phyloP scores from a whole-genome alignment of 108 stramenopile genomes.

The Cyclotella baltica region DNA sequence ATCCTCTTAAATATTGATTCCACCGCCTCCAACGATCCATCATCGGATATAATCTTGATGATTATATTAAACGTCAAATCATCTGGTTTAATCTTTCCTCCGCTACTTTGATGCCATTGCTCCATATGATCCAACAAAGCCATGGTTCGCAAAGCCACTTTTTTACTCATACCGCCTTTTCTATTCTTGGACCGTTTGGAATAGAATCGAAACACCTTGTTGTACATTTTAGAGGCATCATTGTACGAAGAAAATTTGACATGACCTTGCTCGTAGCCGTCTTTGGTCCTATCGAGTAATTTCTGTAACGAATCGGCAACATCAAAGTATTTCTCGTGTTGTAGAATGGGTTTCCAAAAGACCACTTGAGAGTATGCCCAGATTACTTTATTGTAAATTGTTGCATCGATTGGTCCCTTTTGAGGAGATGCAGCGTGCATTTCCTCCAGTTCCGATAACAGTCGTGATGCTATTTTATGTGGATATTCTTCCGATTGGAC shows the following conservation, averaged over 20 bases:
- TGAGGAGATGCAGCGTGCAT: slow-evolving; percentile 11
- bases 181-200: slow-evolving; percentile 28
- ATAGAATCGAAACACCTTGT: slow-evolving; percentile 36
- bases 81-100: slow-evolving; percentile 34
- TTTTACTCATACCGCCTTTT: slow-evolving; percentile 10
- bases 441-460: slow-evolving; percentile 36
- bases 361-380: slow-evolving; percentile 46
- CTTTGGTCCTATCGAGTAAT: slow-evolving; percentile 25
- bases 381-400: slow-evolving; percentile 29
- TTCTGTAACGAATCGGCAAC: slow-evolving; percentile 19
- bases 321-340: slow-evolving; percentile 7
- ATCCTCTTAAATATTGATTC: slow-evolving; percentile 29
- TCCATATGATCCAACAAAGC: slow-evolving; percentile 38
- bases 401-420: slow-evolving; percentile 30
- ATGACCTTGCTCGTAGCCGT: slow-evolving; percentile 23
- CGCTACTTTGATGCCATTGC: slow-evolving; percentile 30
- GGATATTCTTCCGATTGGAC: slow-evolving; percentile 28
- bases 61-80: slow-evolving; percentile 39
- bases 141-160: slow-evolving; percentile 22
- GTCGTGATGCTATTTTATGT: slow-evolving; percentile 34
- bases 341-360: slow-evolving; percentile 34
- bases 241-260: slow-evolving; percentile 22
- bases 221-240: slow-evolving; percentile 48
- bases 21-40: slow-evolving; percentile 24
- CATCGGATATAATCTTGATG: slow-evolving; percentile 39